A percentile compares a stretch with the other conserved stretches of the same genome.
Conservation (phyloP, 345 rosid genomes). For the Murraya paniculata region DNA sequence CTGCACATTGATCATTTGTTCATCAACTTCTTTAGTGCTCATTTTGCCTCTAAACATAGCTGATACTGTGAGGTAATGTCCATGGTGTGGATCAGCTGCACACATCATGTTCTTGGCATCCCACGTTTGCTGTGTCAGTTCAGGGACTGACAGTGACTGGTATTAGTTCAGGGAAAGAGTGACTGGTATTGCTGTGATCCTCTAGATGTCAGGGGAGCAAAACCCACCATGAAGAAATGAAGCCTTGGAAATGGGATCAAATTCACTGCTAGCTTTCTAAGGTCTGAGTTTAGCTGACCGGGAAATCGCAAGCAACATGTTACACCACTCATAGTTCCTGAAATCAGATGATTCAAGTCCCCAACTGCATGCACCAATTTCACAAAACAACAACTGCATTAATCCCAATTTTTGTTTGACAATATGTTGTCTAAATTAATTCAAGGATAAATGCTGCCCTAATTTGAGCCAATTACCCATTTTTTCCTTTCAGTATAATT, state of each 20-base stretch:
- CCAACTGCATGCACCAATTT: slow-evolving; percentile 10
- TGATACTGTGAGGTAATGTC: slow-evolving; percentile 35
- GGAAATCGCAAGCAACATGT: slow-evolving; percentile 31
- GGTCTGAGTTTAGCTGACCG: slow-evolving; percentile 29
- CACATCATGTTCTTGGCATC: slow-evolving; percentile 33
- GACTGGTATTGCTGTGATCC: slow-evolving; percentile 38
- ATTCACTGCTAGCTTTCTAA: slow-evolving; percentile 26
- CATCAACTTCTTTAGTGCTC: slow-evolving; percentile 40
- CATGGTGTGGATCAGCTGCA: slow-evolving; percentile 34
- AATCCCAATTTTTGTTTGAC: too few relatives aligned
- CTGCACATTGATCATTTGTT: slow-evolving; percentile 29
- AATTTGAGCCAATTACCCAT: too few relatives aligned
- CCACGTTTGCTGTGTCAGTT: slow-evolving; percentile 37
- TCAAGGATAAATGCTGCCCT: too few relatives aligned
- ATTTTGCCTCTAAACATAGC: slow-evolving; percentile 44
- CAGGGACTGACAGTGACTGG: slow-evolving; percentile 28
- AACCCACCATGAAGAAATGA: slow-evolving; percentile 32
- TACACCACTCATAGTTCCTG: slow-evolving; percentile 28
- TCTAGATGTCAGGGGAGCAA: slow-evolving; percentile 37
- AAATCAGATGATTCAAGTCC: slow-evolving; percentile 29
- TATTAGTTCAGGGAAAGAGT: too few relatives aligned
- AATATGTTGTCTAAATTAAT: too few relatives aligned
- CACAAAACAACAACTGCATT: too few relatives aligned
- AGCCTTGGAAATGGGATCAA: slow-evolving; percentile 28
- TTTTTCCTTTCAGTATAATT: too few relatives aligned